These are phyloP conservation scores for Rhodamnia rubescens DNA, from an alignment of 345 rosid genomes.

Conservation along the genomic window DNA sequence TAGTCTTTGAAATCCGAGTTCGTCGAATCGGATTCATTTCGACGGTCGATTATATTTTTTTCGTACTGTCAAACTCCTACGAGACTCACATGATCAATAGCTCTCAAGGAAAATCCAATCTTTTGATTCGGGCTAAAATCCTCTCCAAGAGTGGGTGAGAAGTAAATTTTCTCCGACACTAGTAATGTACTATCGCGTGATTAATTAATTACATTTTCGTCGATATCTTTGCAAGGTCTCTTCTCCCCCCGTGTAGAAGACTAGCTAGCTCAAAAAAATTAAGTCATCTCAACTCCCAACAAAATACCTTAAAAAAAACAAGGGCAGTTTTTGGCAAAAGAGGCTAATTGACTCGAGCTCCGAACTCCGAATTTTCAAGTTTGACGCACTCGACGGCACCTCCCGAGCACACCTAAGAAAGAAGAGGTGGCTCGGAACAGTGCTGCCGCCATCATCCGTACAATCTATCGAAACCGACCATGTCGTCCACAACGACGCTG, in stretches of 20 bases:
- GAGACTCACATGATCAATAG: background rate
- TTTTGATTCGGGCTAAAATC: background rate
- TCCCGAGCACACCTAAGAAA: too few species aligned
- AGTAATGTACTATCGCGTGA: background rate
- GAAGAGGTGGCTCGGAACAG: background rate
- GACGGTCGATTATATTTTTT: background rate
- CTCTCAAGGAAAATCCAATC: rapidly evolving
- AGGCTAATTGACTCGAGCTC: background rate
- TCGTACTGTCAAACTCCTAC: rapidly evolving
- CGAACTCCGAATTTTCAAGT: background rate
- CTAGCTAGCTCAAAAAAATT: too few species aligned
- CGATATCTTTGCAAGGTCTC: background rate
- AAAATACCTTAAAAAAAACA: background rate
- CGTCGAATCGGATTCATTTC: background rate
- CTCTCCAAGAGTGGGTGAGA: too few species aligned
- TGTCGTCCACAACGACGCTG: background rate
- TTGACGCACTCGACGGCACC: background rate
- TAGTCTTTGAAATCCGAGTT: too few species aligned
- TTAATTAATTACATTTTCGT: background rate
- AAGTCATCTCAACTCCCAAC: too few species aligned
- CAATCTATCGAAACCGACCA: background rate
- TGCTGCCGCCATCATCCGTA: background rate
- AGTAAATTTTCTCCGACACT: rapidly evolving
- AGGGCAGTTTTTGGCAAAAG: background rate
- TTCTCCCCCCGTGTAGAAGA: too few species aligned